Evolutionary conservation across 805 yeast genomes (phyloP).

Genomic region (Saturnispora zaruensis): DNA sequence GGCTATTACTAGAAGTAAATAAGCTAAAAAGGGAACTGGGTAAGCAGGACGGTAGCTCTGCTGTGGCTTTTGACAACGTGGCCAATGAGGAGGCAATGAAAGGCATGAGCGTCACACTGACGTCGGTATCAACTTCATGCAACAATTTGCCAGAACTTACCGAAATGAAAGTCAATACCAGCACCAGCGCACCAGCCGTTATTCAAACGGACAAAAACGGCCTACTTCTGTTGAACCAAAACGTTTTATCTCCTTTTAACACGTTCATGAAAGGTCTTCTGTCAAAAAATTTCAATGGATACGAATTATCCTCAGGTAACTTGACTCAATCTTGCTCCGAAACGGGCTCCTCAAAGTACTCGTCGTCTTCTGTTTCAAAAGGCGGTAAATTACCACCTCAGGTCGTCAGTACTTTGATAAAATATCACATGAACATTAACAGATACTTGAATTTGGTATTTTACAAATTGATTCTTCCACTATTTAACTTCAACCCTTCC

Average conservation of each 20-base stretch:
- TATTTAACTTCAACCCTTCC: slow-evolving; percentile 15
- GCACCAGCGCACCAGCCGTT: neutral
- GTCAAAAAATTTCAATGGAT: slow-evolving; percentile 26
- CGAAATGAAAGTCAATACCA: neutral
- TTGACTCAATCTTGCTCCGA: neutral
- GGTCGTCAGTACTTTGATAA: slow-evolving; percentile 16
- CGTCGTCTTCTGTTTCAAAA: neutral
- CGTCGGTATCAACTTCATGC: slow-evolving; percentile 2
- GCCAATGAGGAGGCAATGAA: neutral
- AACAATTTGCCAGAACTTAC: neutral
- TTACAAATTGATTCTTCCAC: slow-evolving; percentile 29
- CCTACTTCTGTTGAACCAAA: slow-evolving; percentile 22
- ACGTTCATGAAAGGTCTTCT: slow-evolving; percentile 17
- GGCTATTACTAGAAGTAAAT: slow-evolving; percentile 30
- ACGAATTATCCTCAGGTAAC: slow-evolving; percentile 12
- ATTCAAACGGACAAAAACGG: slow-evolving; percentile 17
- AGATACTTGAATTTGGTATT: slow-evolving; percentile 28
- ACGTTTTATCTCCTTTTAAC: slow-evolving; percentile 22
- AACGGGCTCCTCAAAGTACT: neutral
- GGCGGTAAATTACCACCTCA: slow-evolving; percentile 4
- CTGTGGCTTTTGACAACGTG: neutral
- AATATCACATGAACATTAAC: slow-evolving; percentile 31
- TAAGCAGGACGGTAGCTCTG: neutral
- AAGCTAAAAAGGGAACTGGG: slow-evolving; percentile 17
- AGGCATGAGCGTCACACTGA: slow-evolving; percentile 2